Percentiles rank a stretch among this genome's conserved stretches.
Evolutionary conservation across 768 basidiomycete genomes (phyloP).

Genomic region (Cyclocybe aegerita): DNA sequence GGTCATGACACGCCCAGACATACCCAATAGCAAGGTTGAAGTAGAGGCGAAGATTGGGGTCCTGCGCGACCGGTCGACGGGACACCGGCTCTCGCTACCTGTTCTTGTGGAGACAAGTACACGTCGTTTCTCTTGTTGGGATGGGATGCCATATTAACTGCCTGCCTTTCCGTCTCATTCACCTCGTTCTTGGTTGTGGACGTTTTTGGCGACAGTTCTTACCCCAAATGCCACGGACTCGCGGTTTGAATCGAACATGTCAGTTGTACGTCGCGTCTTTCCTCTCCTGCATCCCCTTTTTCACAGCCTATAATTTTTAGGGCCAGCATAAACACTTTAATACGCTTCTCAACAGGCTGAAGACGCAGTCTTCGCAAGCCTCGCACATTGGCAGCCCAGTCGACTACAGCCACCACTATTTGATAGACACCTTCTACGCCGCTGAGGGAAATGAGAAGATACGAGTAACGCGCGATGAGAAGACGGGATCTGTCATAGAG

Average conservation of each 20-base stretch:
- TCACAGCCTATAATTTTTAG: conserved; percentile 35
- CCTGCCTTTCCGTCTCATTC: conserved; percentile 2
- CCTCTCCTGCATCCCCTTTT: conserved; percentile 12
- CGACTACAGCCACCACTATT: conserved; percentile 72
- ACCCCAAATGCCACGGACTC: conserved; percentile 57
- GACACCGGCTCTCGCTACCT: conserved; percentile 64
- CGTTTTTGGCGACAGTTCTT: conserved; percentile 52
- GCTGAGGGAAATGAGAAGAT: conserved; percentile 55
- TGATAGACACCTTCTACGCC: conserved; percentile 79
- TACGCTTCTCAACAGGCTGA: conserved; percentile 79
- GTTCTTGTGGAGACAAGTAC: conserved; percentile 83
- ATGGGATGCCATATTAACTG: neutral
- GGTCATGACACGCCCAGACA: conserved; percentile 52
- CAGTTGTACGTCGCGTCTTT: conserved; percentile 53
- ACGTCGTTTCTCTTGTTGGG: conserved; percentile 26
- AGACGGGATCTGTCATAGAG: conserved; percentile 60
- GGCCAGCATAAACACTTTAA: conserved; percentile 89
- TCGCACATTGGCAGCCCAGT: conserved; percentile 57
- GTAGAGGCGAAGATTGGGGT: conserved; percentile 91
- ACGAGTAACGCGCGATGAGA: conserved; percentile 83
- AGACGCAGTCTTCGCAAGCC: conserved; percentile 52
- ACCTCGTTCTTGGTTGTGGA: conserved; percentile 1
- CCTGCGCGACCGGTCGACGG: conserved; percentile 55
- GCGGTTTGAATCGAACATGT: conserved; percentile 94
- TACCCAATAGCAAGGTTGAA: conserved; percentile 60